Evolutionary conservation across 2,329 filamentous ascomycete species (phyloP).

Genomic region (Epichloe sp.): DNA sequence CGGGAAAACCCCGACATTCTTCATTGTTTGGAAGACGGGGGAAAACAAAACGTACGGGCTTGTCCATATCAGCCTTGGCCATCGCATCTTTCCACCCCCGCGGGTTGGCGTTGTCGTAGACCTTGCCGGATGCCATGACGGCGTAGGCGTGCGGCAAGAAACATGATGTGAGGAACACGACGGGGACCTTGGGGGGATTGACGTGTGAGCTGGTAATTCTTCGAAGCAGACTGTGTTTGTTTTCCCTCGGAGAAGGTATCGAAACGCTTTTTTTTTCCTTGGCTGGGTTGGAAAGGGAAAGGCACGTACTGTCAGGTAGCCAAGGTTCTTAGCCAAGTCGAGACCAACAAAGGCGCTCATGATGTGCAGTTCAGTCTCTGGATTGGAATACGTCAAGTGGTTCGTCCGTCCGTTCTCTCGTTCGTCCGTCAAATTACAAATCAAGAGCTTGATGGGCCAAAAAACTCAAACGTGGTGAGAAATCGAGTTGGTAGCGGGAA

Average conservation of each 20-base stretch:
- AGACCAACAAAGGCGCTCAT: slow-evolving; percentile 22
- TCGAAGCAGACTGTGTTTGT: too few species aligned
- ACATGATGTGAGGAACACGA: slow-evolving; percentile 20
- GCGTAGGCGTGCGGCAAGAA: slow-evolving; percentile 24
- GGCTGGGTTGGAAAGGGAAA: neutral
- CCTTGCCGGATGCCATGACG: slow-evolving; percentile 15
- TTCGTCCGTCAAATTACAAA: too few species aligned
- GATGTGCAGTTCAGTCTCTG: slow-evolving; percentile 4
- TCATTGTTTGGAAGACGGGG: too few species aligned
- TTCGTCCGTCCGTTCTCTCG: too few species aligned
- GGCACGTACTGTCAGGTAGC: slow-evolving; percentile 6
- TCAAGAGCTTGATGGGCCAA: too few species aligned
- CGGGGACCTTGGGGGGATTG: slow-evolving; percentile 22
- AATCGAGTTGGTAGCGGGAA: too few species aligned
- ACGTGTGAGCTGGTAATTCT: neutral
- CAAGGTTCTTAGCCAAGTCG: slow-evolving; percentile 13
- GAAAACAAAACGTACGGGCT: slow-evolving; percentile 11
- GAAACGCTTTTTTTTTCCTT: too few species aligned
- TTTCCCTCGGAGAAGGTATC: too few species aligned
- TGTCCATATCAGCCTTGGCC: slow-evolving; percentile 19
- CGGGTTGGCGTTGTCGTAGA: slow-evolving; percentile 27
- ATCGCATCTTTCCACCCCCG: slow-evolving; percentile 20
- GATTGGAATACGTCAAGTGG: too few species aligned
- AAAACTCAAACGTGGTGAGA: too few species aligned
- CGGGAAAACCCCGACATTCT: too few species aligned